Evolutionary conservation across 331 rosid species (phyloP), one percentile per base, ranked within the genome.

Genomic region (Malus hybrid): DNA sequence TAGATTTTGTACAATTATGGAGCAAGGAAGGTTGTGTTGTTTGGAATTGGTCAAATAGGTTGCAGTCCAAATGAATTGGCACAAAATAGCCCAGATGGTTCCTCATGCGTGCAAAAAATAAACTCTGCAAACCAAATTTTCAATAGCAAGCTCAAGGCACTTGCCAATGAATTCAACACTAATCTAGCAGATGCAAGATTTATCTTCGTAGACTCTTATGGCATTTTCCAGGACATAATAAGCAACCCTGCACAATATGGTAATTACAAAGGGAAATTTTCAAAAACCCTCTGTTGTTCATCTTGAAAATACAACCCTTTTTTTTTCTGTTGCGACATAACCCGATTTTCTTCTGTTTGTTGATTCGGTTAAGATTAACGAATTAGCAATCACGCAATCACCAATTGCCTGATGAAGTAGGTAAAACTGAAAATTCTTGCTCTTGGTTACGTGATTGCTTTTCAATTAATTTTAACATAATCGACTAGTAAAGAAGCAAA

Each of bases 41-140:
- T 86, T 80, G 99, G 97, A 65, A 71, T 95, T 32, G 99, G 99
- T 16, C 91, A 88, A 72, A 88, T 89, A 75, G 99, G 97, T 12
- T 95, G 99, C 80, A 90, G 93, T 75, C 99, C 99, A 13, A 90
- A 74, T 76, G 91, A 79, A 70, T 46, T 95, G 89, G 90, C 99
- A 14, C 93, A 90, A 34, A 89, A 80, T 19, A 92, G 96, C 85
- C 85, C 78, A 56, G 96, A 92, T 81, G 99, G 99, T 10, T 78
- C 48, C 71, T 83, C 96, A 18, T 95, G 97, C 71, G 96, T 86
- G 0, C 78, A 74, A 39, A 89, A 82, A 69, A 86, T 92, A 77
- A 95, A 95, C 80, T 79, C 89, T 5, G 97, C 97, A 29, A 92
- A 86, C 76, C 91, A 86, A 71, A 71, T 92, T 36, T 92, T 95